Conservation (phyloP, 345 rosid genomes). For the Hibiscus tridactylites region DNA sequence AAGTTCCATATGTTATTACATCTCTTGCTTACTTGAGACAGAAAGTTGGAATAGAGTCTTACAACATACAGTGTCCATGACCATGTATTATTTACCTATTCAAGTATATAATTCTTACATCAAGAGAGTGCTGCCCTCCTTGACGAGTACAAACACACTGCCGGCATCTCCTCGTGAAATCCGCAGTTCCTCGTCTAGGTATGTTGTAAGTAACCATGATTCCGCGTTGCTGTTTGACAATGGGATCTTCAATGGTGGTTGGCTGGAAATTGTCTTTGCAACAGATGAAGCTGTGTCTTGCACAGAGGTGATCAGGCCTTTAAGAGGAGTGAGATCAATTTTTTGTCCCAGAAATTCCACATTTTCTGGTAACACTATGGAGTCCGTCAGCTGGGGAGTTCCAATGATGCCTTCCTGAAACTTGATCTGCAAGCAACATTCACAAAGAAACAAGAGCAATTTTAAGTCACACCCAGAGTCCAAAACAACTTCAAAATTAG, state of each 20-base stretch:
- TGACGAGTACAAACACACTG: constrained; percentile 74
- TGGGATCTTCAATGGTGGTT: constrained; percentile 72
- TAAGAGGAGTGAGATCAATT: constrained; percentile 62
- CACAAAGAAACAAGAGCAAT: neutral
- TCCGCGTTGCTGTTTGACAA: constrained; percentile 56
- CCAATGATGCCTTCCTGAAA: constrained; percentile 87
- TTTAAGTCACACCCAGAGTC: neutral
- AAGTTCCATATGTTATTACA: neutral
- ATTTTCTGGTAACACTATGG: constrained; percentile 68
- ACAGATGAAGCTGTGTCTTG: constrained; percentile 84
- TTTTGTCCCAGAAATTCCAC: constrained; percentile 81
- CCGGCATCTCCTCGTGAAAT: constrained; percentile 89
- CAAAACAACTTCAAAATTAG: too few relatives aligned
- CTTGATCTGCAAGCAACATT: constrained; percentile 45
- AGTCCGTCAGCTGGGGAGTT: constrained; percentile 60
- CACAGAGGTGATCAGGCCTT: constrained; percentile 60
- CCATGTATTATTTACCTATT: neutral
- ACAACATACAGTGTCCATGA: neutral
- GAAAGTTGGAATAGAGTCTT: neutral
- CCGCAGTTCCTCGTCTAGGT: constrained; percentile 78
- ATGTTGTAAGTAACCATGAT: constrained; percentile 89
- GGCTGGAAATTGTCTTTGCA: constrained; percentile 80
- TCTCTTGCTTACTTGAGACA: neutral
- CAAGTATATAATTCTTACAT: neutral
- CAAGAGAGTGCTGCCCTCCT: constrained; percentile 65